Evolutionary conservation across 1,139 yeast species (phyloP), one percentile per base, ranked within the genome.

Genomic region (Candida neerlandica): DNA sequence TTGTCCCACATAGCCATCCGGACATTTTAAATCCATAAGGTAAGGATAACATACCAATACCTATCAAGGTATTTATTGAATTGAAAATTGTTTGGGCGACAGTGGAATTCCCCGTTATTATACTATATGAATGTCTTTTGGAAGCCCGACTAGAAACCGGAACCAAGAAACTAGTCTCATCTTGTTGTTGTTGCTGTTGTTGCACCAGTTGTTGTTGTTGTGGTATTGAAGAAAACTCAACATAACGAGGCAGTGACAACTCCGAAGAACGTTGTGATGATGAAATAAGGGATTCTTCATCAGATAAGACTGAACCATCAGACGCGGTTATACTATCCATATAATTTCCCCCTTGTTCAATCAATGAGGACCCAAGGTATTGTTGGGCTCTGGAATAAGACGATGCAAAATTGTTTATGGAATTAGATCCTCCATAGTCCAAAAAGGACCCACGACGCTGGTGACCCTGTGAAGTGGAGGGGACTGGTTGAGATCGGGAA

Each of bases 71-170:
- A 64, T 92, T 92, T 49, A 91, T 85, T 2, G 96, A 84, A 63
- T 92, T 92, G 73, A 92, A 90, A 18, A 89, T 73, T 0, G 98
- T 92, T 65, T 92, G 98, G 0, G 92, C 86, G 0, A 84, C 86
- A 0, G 97, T 91, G 0, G 78, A 73, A 41, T 59, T 60, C 2
- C 75, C 76, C 1, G 57, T 55, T 1, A 56, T 54, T 41, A 47
- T 41, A 38, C 45, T 41, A 15, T 50, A 47, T 35, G 57, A 51
- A 27, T 49, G 45, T 43, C 55, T 49, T 33, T 51, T 48, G 2
- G 50, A 48, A 18, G 44, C 29, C 21, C 49, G 47, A 34, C 55
- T 52, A 32, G 47, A 12, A 12, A 46, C 45, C 1, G 55, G 55
- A 2, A 45, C 41, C 41, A 55, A 46, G 45, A 50, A 58, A 39